These are phyloP conservation scores for Colletotrichum noveboracense DNA, from an alignment of 2,329 filamentous ascomycete genomes.

Conservation along the genomic window DNA sequence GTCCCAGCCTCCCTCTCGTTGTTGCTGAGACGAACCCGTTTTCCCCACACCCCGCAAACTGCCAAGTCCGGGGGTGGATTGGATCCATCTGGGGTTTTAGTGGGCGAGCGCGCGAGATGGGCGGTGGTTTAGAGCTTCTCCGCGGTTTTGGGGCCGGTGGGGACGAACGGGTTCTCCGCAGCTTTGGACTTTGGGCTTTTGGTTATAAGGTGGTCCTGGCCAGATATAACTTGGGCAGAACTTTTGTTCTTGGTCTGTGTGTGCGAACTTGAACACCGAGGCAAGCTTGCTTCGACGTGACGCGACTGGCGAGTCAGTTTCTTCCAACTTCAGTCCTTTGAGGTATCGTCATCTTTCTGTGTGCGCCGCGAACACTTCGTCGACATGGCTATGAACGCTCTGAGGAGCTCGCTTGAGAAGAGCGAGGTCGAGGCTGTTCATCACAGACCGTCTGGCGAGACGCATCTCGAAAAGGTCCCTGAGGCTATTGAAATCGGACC, in stretches of 20 bases:
- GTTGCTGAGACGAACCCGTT: neutral
- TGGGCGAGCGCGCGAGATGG: neutral
- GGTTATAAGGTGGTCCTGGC: neutral
- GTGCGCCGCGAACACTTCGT: neutral
- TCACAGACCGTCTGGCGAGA: neutral
- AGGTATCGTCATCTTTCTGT: rapidly evolving
- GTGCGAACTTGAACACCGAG: neutral
- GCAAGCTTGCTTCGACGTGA: neutral
- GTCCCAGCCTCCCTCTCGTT: neutral
- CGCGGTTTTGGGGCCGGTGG: neutral
- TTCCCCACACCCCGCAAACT: neutral
- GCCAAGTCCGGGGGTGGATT: neutral
- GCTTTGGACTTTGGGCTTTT: neutral
- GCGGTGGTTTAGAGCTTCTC: neutral
- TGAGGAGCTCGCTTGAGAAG: conserved; percentile 15
- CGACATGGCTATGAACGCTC: neutral
- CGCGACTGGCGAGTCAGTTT: neutral
- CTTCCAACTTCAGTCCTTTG: neutral
- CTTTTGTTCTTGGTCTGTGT: neutral
- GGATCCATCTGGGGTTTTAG: neutral
- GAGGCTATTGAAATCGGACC: conserved; percentile 30
- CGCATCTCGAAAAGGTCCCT: conserved; percentile 17
- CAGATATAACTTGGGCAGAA: neutral
- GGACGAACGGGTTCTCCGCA: neutral
- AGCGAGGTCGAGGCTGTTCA: conserved; percentile 9